Evolutionary conservation across 352 stramenopile species (phyloP).

Genomic region (Globisporangium camurandrum): DNA sequence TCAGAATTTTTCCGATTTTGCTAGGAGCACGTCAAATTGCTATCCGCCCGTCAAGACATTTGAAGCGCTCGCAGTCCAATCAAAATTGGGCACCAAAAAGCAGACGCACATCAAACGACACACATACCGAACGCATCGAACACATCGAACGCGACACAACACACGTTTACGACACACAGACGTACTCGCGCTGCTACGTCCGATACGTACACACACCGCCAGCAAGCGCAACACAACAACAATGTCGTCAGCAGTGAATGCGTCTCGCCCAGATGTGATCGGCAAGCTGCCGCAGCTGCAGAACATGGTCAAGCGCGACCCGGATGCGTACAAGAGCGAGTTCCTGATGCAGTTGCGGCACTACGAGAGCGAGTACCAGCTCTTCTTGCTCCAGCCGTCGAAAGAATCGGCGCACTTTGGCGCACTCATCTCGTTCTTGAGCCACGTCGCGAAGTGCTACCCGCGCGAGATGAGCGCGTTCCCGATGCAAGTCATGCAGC

Average conservation of each 20-base stretch:
- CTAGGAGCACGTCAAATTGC: too few relatives aligned
- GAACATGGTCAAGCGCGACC: conserved; percentile 98
- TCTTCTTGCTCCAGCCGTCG: conserved; percentile 91
- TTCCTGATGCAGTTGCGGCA: conserved; percentile 96
- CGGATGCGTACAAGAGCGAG: conserved; percentile 93
- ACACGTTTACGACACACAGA: neutral
- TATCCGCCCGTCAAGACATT: too few relatives aligned
- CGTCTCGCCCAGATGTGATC: conserved; percentile 80
- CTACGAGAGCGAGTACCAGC: conserved; percentile 93
- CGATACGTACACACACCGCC: conserved; percentile 1
- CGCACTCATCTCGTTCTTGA: conserved; percentile 96
- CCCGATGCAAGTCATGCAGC: conserved; percentile 87
- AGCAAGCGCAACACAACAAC: too few relatives aligned
- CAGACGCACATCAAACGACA: too few relatives aligned
- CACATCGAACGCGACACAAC: too few relatives aligned
- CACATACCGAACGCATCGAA: too few relatives aligned
- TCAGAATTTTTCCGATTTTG: too few relatives aligned
- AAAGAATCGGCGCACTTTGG: conserved; percentile 91
- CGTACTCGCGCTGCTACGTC: neutral
- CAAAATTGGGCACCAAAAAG: too few relatives aligned
- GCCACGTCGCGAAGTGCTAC: conserved; percentile 89
- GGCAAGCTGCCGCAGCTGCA: conserved; percentile 94
- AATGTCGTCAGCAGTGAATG: conserved; percentile 62
- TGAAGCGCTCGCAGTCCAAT: too few relatives aligned
- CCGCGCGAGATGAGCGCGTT: conserved; percentile 82